A percentile compares a stretch with the other conserved stretches of the same genome.
Conservation (phyloP, 306 rosid genomes). For the Cucumis hystrix region DNA sequence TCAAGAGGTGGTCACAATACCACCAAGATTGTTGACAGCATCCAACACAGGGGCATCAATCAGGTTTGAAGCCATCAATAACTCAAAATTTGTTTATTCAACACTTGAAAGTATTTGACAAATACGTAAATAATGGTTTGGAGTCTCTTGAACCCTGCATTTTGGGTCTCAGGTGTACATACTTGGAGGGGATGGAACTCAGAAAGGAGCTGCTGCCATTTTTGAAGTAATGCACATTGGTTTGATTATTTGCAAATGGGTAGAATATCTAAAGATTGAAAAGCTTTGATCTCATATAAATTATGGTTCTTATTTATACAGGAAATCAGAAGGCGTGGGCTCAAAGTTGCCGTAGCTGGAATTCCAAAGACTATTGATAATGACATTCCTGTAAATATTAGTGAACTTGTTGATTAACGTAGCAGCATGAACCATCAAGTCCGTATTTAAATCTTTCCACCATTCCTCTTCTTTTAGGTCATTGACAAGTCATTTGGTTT, state of each 20-base stretch:
- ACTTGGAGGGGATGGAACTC: constrained; percentile 47
- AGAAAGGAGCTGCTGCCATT: constrained; percentile 36
- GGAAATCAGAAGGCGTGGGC: constrained; percentile 45
- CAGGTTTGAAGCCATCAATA: constrained; percentile 12
- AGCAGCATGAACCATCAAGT: neutral
- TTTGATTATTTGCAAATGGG: neutral
- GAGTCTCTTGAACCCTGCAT: neutral
- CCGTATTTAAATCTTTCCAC: neutral
- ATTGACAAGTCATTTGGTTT: constrained; percentile 55
- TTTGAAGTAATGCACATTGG: constrained; percentile 21
- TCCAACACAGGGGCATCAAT: constrained; percentile 42
- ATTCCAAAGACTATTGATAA: constrained; percentile 51
- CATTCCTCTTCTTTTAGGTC: constrained; percentile 17
- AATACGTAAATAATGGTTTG: neutral
- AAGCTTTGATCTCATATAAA: neutral
- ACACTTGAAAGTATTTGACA: neutral
- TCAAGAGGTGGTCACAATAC: constrained; percentile 40
- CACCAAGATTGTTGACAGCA: constrained; percentile 42
- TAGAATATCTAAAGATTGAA: neutral
- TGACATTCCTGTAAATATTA: constrained; percentile 34
- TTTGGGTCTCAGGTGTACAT: constrained; percentile 26
- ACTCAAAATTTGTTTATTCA: neutral
- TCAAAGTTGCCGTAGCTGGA: constrained; percentile 45
- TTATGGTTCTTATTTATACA: constrained; percentile 1
- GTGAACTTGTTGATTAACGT: neutral